Percentiles rank a stretch among this genome's conserved stretches.
Conservation (phyloP, 2,329 filamentous ascomycete genomes). For the Aspergillus udagawae region DNA sequence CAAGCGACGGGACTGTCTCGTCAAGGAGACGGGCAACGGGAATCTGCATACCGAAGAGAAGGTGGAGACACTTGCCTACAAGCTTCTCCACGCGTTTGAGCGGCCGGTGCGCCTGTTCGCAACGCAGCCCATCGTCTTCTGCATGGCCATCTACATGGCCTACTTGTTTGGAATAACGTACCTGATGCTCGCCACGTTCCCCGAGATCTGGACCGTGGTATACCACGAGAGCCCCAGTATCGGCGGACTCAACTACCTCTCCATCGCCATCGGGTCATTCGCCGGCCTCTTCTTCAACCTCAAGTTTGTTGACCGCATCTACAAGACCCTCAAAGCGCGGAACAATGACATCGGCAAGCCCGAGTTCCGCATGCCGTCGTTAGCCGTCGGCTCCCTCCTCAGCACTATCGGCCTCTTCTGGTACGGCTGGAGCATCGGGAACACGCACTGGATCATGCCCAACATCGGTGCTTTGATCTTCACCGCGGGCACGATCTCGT, state of each 20-base stretch:
- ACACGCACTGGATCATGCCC: conserved; percentile 52
- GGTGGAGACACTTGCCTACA: conserved; percentile 33
- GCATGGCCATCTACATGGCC: conserved; percentile 50
- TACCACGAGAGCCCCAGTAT: conserved; percentile 53
- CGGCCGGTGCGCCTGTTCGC: conserved; percentile 51
- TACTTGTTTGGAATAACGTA: conserved; percentile 58
- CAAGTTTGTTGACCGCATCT: conserved; percentile 44
- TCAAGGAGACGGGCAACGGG: background rate
- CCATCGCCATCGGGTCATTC: conserved; percentile 56
- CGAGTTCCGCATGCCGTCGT: conserved; percentile 61
- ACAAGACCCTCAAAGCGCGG: conserved; percentile 43
- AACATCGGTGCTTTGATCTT: conserved; percentile 53
- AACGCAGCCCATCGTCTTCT: conserved; percentile 56
- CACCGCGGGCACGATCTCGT: conserved; percentile 44
- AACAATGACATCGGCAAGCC: conserved; percentile 47
- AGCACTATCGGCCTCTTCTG: conserved; percentile 52
- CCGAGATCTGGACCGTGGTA: conserved; percentile 48
- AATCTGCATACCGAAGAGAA: background rate
- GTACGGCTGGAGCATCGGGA: conserved; percentile 56
- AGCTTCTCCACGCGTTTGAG: conserved; percentile 6
- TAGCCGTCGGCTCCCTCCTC: conserved; percentile 50
- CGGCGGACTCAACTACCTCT: conserved; percentile 57
- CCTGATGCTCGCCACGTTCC: conserved; percentile 57
- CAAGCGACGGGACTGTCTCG: conserved; percentile 39
- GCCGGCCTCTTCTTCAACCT: conserved; percentile 50